These are phyloP conservation scores for Centrapalus pauciflorus DNA, from an alignment of 129 eudicot genomes.

Conservation along the genomic window DNA sequence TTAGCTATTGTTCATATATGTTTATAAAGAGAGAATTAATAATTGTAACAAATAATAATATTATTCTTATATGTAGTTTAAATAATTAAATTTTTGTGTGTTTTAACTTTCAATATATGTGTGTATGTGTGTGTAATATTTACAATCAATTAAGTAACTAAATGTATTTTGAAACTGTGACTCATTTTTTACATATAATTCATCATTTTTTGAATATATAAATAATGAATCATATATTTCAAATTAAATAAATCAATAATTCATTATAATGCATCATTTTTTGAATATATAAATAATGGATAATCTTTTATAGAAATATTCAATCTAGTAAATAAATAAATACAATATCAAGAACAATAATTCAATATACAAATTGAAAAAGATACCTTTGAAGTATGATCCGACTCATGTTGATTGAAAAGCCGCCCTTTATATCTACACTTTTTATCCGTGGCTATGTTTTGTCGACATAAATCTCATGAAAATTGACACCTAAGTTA, in stretches of 20 bases:
- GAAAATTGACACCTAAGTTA: not conserved
- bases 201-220: too few species aligned
- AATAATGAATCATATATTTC: not conserved
- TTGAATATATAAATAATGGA: not conserved
- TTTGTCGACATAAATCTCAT: not conserved
- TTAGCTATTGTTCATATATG: too few species aligned
- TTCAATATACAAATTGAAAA: not conserved
- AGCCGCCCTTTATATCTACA: conserved; percentile 14
- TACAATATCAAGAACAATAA: not conserved
- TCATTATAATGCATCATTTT: too few species aligned
- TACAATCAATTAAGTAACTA: too few species aligned
- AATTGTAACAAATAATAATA: too few species aligned
- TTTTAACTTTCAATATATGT: too few species aligned
- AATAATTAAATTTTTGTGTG: too few species aligned
- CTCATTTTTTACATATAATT: too few species aligned
- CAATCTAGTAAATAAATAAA: not conserved
- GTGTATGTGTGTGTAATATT: too few species aligned
- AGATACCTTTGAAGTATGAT: conserved; percentile 13
- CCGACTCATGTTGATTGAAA: conserved; percentile 11
- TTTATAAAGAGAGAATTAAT: too few species aligned
- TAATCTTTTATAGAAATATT: not conserved
- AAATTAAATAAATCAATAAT: not conserved
- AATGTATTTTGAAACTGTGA: too few species aligned
- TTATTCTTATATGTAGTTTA: too few species aligned
- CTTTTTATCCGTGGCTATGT: conserved; percentile 19